Base-by-base conservation (phyloP, 306 rosid genomes). In the Dryas alaskensis region DNA sequence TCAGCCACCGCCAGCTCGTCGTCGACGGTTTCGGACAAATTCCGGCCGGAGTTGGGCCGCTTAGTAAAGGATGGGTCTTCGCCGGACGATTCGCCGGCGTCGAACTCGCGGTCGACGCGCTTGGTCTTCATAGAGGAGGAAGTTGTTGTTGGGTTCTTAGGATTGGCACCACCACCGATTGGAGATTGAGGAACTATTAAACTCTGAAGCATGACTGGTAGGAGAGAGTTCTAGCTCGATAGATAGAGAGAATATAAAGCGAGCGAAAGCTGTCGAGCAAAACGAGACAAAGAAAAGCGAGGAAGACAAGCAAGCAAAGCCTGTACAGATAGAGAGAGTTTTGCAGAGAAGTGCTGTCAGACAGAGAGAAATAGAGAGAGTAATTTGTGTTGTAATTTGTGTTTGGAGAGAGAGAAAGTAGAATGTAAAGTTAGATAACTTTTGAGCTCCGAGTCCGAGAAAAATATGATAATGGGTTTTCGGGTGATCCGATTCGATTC, bases 191-290 rank as follows among this genome's bases (percentile, higher is more conserved):
- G 87, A 70, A 87, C 79, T 82, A 86, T 76, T 79, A 90, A 84
- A 89, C 97, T 94, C 68, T 88, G 97, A 81, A 94, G 97, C 99
- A 94, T 94, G 96, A 87, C 87, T 82, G 66, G 52, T 0, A 10
- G 54, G 57, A 70, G 55, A 59, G 37, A 31, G 37, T 31, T 31
- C 37, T 1, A 31, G 37, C 37, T 31, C 37, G 37, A 31, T 31
- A 31, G 37, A 31, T 31, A 31, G 37, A 78, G 81, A 81, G 92
- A 89, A 83, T 83, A 84, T 73, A 59, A 76, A 78, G 73, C 81
- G 48, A 71, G 73, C 75, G 82, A 74, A 89, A 86, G 77, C 17
- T 60, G 84, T 82, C 65, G 86, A 49, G 83, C 39, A 84, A 61
- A 83, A 81, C 65, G 81, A 67, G 88, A 90, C 89, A 92, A 82